Conservation (phyloP, 225 moss, liverwort and hornwort species). For the Pleurozium schreberi region DNA sequence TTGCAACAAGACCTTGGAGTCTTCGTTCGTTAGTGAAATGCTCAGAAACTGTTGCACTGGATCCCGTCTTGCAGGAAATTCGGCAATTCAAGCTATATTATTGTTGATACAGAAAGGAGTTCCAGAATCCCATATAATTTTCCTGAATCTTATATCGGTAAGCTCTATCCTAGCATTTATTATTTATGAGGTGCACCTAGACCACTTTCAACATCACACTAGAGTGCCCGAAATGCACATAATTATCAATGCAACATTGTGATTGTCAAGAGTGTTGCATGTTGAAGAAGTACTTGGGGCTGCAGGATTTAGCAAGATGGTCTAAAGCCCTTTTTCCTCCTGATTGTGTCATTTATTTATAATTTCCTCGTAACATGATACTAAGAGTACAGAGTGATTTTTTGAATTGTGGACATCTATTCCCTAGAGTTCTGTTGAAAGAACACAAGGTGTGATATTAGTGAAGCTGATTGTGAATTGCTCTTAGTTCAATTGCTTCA, state of each 20-base stretch:
- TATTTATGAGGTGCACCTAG: background rate
- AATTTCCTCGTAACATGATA: background rate
- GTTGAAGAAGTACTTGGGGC: background rate
- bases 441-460: background rate
- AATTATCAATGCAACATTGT: background rate
- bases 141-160: conserved; percentile 79
- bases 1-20: background rate
- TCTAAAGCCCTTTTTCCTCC: background rate
- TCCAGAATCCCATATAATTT: conserved; percentile 77
- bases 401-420: background rate
- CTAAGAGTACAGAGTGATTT: background rate
- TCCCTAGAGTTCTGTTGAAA: background rate
- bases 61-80: conserved; percentile 43
- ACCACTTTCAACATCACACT: background rate
- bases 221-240: background rate
- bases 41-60: background rate
- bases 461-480: background rate
- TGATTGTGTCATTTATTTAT: background rate
- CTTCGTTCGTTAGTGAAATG: background rate
- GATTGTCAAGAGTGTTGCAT: background rate
- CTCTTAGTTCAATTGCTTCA: background rate
- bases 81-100: conserved; percentile 82
- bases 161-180: background rate
- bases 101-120: conserved; percentile 74
- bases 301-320: background rate